These are phyloP conservation scores for Dacryopinax spathularia DNA, from an alignment of 768 basidiomycete species.

Conservation along the genomic window DNA sequence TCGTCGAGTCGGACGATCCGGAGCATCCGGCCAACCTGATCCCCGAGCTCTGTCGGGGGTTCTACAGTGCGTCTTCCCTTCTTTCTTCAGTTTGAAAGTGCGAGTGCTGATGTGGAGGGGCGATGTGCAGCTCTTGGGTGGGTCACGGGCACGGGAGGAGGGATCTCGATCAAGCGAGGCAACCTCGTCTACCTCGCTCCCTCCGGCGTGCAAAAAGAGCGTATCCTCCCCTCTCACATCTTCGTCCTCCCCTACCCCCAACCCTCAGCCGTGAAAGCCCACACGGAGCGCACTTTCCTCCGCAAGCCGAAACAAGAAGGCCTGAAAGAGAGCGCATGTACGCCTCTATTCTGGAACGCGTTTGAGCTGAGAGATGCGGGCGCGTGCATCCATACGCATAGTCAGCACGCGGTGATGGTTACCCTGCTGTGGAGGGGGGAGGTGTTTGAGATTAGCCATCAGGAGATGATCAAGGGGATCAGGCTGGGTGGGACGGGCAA, in stretches of 20 bases:
- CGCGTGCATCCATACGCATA: slow-evolving; percentile 84
- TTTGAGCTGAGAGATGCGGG: slow-evolving; percentile 66
- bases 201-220: slow-evolving; percentile 82
- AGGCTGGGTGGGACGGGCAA: slow-evolving; percentile 58
- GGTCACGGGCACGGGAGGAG: slow-evolving; percentile 75
- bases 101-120: slow-evolving; percentile 6
- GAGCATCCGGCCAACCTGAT: slow-evolving; percentile 81
- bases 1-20: slow-evolving; percentile 16
- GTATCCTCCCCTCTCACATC: slow-evolving; percentile 68
- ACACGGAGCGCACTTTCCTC: slow-evolving; percentile 61
- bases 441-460: slow-evolving; percentile 69
- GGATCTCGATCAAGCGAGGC: slow-evolving; percentile 26
- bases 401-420: slow-evolving; percentile 79
- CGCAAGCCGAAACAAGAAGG: slow-evolving; percentile 50
- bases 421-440: slow-evolving; percentile 61
- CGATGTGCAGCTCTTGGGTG: slow-evolving; percentile 42
- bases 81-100: not conserved
- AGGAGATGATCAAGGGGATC: slow-evolving; percentile 93
- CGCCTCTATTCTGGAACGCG: slow-evolving; percentile 85
- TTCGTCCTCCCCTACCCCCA: slow-evolving; percentile 76
- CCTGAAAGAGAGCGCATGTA: slow-evolving; percentile 76
- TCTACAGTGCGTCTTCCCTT: slow-evolving; percentile 37
- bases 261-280: slow-evolving; percentile 37
- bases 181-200: slow-evolving; percentile 77
- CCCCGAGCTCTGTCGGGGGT: slow-evolving; percentile 66